phyloP scores from a whole-genome alignment of 169 alveolate species.

The Sarcocystis neurona region DNA sequence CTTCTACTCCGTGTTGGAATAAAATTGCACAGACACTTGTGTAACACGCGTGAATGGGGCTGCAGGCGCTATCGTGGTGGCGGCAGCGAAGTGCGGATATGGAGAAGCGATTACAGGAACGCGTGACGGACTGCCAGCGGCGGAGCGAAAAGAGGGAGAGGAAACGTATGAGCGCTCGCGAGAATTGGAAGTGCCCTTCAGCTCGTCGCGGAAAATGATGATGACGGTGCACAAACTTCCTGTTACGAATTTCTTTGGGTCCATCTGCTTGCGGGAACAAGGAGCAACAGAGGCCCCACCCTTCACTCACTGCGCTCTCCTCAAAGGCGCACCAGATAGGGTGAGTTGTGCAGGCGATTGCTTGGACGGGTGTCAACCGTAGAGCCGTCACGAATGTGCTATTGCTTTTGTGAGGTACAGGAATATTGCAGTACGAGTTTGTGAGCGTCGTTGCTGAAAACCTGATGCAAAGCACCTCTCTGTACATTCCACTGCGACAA shows the following conservation, averaged over 20 bases:
- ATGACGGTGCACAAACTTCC: conserved; percentile 84
- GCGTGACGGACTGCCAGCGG: conserved; percentile 12
- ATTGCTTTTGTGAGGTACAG: too few species aligned
- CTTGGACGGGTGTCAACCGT: too few species aligned
- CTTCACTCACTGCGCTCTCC: conserved; percentile 86
- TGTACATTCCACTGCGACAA: too few species aligned
- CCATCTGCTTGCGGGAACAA: conserved; percentile 48
- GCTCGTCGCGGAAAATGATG: conserved; percentile 87
- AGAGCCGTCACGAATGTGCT: too few species aligned
- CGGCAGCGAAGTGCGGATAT: conserved; percentile 87
- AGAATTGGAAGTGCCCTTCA: conserved; percentile 87
- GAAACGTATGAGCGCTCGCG: conserved; percentile 67
- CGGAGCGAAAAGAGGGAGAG: conserved; percentile 25
- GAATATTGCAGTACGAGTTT: too few species aligned
- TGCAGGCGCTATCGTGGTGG: conserved; percentile 84
- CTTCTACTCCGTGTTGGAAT: too few species aligned
- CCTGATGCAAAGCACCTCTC: too few species aligned
- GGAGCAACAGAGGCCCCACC: background rate
- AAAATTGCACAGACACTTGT: background rate
- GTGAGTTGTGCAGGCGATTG: too few species aligned
- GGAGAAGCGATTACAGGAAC: conserved; percentile 54
- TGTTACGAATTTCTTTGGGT: conserved; percentile 69
- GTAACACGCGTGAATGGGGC: background rate
- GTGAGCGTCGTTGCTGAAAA: too few species aligned
- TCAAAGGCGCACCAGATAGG: conserved; percentile 91